Evolutionary conservation across 345 rosid species (phyloP), one percentile per base, ranked within the genome.

Genomic region (Rhizophora apiculata): DNA sequence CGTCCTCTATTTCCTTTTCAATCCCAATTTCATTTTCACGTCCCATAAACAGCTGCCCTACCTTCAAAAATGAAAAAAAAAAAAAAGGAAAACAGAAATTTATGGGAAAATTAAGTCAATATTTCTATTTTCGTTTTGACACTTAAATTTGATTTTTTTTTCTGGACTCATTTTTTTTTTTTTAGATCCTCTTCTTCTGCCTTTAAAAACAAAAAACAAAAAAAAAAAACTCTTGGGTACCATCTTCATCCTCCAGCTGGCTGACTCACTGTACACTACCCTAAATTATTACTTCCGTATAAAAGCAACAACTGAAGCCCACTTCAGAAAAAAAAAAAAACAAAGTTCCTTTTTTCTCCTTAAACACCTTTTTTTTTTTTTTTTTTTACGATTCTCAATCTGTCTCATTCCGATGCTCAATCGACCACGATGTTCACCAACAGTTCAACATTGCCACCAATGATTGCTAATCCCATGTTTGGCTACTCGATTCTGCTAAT

Each of bases 401-500:
- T 30, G 5, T 49, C 37, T 32, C 39, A 29, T 34, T 63, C 9
- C 46, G 62, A 60, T 58, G 43, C 29, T 39, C 27, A 8, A 60
- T 13, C 26, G 29, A 4, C 24, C n/a, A 21, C 8, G 8, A 32
- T 32, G 36, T 22, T n/a, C 19, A 30, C 20, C 29, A 20, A 24
- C 37, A 6, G 10, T 27, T 21, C 8, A 43, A 13, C 18, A 43
- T 43, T 43, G 49, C 49, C 49, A 3, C 15, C 30, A 27, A 8
- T 55, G 22, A 56, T 27, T 56, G 3, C 43, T 5, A 21, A 20
- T 11, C 26, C 65, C 27, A 37, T 54, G 24, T 30, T 62, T 37
- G 27, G 21, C 81, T 68, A 80, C 67, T 79, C 87, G 65, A 86
- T 81, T 77, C 82, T 90, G 83, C 85, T 82, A 73, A 85, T 72